Conservation (phyloP, 2,329 filamentous ascomycete genomes). For the Aspergillus calidoustus region DNA sequence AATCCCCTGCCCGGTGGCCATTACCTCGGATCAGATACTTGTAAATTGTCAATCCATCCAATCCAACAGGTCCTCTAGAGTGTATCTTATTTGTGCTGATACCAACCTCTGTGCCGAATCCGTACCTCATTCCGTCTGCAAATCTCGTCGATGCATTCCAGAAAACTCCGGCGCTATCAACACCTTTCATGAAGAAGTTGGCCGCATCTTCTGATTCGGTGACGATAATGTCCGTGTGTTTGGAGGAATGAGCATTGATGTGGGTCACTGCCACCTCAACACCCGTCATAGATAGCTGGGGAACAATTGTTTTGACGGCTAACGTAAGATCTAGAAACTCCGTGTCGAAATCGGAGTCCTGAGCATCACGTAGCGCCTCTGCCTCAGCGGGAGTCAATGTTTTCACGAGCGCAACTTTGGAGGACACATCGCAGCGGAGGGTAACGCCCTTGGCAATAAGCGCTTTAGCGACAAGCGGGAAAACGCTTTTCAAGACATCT, state of each 20-base stretch:
- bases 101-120: slow-evolving; percentile 96
- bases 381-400: slow-evolving; percentile 50
- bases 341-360: slow-evolving; percentile 76
- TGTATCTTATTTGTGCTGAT: slow-evolving; percentile 99
- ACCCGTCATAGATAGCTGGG: slow-evolving; percentile 35
- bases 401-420: slow-evolving; percentile 65
- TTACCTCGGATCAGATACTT: slow-evolving; percentile 88
- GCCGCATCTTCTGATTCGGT: slow-evolving; percentile 71
- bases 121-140: slow-evolving; percentile 95
- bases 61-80: slow-evolving; percentile 85
- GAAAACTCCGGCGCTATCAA: slow-evolving; percentile 92
- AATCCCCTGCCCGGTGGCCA: slow-evolving; percentile 80
- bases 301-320: slow-evolving; percentile 77
- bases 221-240: slow-evolving; percentile 92
- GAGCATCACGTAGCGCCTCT: slow-evolving; percentile 65
- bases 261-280: slow-evolving; percentile 77
- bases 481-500: slow-evolving; percentile 66
- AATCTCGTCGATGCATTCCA: slow-evolving; percentile 97
- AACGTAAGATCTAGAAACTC: slow-evolving; percentile 87
- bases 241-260: slow-evolving; percentile 89
- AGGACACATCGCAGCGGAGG: slow-evolving; percentile 75
- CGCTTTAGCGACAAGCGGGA: slow-evolving; percentile 74
- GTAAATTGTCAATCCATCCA: slow-evolving; percentile 95
- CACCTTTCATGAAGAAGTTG: slow-evolving; percentile 78
- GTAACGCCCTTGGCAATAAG: slow-evolving; percentile 77